Evolutionary conservation across 2,329 filamentous ascomycete genomes (phyloP).

Genomic region (Neofusicoccum sp.): DNA sequence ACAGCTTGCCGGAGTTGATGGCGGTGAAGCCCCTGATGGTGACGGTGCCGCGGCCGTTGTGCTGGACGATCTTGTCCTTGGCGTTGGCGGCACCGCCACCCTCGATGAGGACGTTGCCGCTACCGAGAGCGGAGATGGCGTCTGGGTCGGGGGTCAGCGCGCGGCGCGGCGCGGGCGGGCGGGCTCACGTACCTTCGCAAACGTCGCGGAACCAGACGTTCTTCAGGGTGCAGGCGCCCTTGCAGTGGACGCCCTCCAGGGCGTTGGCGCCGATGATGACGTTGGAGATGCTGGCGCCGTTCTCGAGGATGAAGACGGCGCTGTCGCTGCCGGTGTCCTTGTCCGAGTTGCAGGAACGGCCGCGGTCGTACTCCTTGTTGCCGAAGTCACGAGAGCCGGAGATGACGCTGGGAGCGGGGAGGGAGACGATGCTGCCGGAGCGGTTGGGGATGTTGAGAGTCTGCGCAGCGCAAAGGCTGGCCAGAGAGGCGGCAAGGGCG

Average conservation of each 20-base stretch:
- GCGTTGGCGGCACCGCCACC: conserved; percentile 29
- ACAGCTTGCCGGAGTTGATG: conserved; percentile 30
- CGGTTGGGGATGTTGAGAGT: conserved; percentile 34
- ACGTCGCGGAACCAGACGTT: conserved; percentile 32
- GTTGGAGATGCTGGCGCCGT: conserved; percentile 48
- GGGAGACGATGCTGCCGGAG: conserved; percentile 28
- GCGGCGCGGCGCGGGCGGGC: conserved; percentile 18
- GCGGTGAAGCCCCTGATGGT: conserved; percentile 32
- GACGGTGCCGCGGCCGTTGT: conserved; percentile 33
- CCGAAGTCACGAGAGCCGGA: conserved; percentile 19
- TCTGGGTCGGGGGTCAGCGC: conserved; percentile 38
- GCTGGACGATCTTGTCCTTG: conserved; percentile 33
- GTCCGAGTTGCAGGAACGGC: conserved; percentile 37
- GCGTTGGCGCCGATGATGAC: conserved; percentile 48
- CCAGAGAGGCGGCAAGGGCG: conserved; percentile 26
- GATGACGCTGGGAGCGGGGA: conserved; percentile 27
- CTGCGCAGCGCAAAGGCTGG: conserved; percentile 29
- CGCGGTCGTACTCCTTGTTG: conserved; percentile 42
- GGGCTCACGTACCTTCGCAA: conserved; percentile 31
- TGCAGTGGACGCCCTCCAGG: conserved; percentile 51
- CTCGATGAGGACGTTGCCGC: conserved; percentile 24
- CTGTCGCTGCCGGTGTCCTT: conserved; percentile 40
- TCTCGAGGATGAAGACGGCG: conserved; percentile 48
- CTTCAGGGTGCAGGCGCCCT: conserved; percentile 48
- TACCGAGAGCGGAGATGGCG: conserved; percentile 29